Base-by-base conservation (phyloP, 495 filamentous ascomycete species). In the Annulohypoxylon moriforme region DNA sequence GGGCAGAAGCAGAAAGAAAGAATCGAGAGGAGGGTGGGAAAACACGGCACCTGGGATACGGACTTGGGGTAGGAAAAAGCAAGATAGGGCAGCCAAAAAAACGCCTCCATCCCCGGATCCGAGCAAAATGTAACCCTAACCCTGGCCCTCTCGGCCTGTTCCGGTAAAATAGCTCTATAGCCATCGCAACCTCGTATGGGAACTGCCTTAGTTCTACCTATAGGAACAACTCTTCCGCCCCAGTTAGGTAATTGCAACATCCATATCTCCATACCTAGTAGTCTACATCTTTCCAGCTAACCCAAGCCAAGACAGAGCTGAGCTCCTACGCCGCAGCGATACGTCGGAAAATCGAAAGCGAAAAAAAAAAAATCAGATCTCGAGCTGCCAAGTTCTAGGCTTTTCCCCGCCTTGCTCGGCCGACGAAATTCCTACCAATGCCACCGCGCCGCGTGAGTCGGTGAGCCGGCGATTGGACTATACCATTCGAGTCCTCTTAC, bases 91-190 rank as follows among this genome's bases (percentile, higher is more conserved):
- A 10, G 29, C 27, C 11, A 40, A n/a, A 40, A 40, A 58, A 29
- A 24, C 55, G 56, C 34, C 22, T 55, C 53, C 57, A 27, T 42
- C 60, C 67, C 67, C 59, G n/a, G 60, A 57, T 57, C 46, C 59
- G 50, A 47, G 50, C 60, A 59, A 40, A 40, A 63, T 69, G 67
- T 42, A 59, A 69, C 67, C 59, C 31, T 34, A 50, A n/a, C 65
- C 66, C 67, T 57, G 13, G 31, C n/a, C 33, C 4, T 24, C 10
- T 34, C 65, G 47, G 33, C 46, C 52, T 53, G 27, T 55, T 27
- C 58, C 58, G 65, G 46, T 14, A 44, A 60, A 6, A 46, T 24
- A 29, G 27, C 27, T 29, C 20, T 50, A 24, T 50, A 40, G 36
- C 36, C n/a, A n/a, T n/a, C n/a, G n/a, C n/a, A n/a, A 50, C 24